These are phyloP conservation scores for Stemphylium vesicarium DNA, from an alignment of 2,329 filamentous ascomycete species.

Conservation along the genomic window DNA sequence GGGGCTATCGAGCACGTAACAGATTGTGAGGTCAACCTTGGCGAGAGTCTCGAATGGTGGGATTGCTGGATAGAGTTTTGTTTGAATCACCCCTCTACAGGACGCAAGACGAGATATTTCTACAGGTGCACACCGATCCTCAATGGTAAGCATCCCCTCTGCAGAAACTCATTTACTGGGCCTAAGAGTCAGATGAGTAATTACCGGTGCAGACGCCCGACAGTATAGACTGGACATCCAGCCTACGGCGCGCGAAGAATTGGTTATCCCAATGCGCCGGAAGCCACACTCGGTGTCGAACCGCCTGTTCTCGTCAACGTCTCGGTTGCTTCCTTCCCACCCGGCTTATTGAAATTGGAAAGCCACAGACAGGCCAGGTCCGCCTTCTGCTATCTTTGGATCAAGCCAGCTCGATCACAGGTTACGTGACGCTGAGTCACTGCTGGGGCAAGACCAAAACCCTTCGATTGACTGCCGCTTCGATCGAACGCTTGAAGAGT, in stretches of 20 bases:
- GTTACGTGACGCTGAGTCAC: conserved; percentile 1
- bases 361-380: background rate
- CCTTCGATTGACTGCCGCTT: background rate
- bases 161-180: too few species aligned
- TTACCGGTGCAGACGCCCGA: too few species aligned
- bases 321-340: background rate
- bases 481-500: background rate
- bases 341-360: background rate
- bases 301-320: background rate
- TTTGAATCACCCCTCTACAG: too few species aligned
- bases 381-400: background rate
- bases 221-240: background rate
- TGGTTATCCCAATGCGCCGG: background rate
- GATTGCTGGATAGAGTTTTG: too few species aligned
- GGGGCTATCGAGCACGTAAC: too few species aligned
- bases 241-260: background rate
- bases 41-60: too few species aligned
- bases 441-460: background rate
- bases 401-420: background rate
- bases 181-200: too few species aligned
- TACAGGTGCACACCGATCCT: too few species aligned
- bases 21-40: too few species aligned
- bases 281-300: background rate
- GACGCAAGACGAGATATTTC: too few species aligned
- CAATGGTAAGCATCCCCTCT: too few species aligned